These are phyloP conservation scores for Stachybotrys chlorohalonatus DNA, from an alignment of 2,329 filamentous ascomycete genomes.

Conservation along the genomic window DNA sequence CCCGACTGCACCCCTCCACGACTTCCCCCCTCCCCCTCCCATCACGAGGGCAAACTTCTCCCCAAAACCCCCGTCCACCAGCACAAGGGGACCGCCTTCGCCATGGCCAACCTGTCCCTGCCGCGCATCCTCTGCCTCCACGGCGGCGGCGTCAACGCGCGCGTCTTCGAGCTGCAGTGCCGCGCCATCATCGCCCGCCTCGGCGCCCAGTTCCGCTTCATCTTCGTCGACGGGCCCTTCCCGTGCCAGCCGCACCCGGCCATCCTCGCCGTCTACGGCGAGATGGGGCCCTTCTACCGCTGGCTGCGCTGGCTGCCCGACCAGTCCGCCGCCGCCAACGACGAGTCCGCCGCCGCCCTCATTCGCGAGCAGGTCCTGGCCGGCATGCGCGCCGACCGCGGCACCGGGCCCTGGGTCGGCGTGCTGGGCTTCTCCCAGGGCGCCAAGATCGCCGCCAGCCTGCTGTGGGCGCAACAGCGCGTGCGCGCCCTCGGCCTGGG, in stretches of 20 bases:
- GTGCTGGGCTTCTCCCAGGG: conserved; percentile 61
- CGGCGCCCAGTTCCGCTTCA: conserved; percentile 53
- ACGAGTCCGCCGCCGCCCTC: conserved; percentile 23
- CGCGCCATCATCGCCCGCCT: conserved; percentile 43
- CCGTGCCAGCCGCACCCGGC: conserved; percentile 51
- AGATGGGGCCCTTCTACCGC: conserved; percentile 55
- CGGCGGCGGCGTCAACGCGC: conserved; percentile 65
- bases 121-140: conserved; percentile 75
- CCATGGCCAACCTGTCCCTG: conserved; percentile 16
- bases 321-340: conserved; percentile 40
- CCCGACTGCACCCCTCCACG: neutral
- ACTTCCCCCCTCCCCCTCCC: neutral
- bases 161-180: conserved; percentile 60
- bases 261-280: conserved; percentile 55
- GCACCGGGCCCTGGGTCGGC: conserved; percentile 48
- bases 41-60: neutral
- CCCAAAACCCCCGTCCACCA: neutral
- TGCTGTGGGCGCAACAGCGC: conserved; percentile 51
- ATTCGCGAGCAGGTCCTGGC: neutral
- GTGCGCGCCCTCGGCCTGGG: conserved; percentile 23
- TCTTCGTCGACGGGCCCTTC: conserved; percentile 65
- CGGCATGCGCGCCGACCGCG: conserved; percentile 28
- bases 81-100: neutral
- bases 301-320: conserved; percentile 54
- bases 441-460: conserved; percentile 49